Conservation (phyloP, 164 flowering plant species). For the Taxillus chinensis region DNA sequence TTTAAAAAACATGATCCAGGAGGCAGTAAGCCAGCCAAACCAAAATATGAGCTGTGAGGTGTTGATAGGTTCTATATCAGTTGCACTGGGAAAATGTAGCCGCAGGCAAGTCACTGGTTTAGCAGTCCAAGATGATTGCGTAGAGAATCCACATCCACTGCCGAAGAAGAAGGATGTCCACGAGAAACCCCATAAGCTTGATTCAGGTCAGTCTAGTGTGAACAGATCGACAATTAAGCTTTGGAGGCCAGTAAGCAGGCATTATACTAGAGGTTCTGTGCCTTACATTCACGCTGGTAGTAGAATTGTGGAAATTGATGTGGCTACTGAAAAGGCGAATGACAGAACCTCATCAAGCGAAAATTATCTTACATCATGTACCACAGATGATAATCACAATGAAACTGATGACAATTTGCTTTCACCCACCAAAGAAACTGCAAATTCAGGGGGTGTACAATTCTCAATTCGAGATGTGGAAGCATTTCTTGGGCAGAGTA, state of each 20-base stretch:
- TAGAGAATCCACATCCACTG: slow-evolving; percentile 17
- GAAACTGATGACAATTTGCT: not conserved
- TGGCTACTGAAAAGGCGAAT: slow-evolving; percentile 11
- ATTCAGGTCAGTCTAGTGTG: slow-evolving; percentile 19
- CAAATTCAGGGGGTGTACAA: slow-evolving; percentile 10
- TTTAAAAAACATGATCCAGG: slow-evolving; percentile 14
- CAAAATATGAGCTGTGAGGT: slow-evolving; percentile 36
- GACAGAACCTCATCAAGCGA: slow-evolving; percentile 13
- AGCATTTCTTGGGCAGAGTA: slow-evolving; percentile 66
- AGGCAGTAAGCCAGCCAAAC: slow-evolving; percentile 13
- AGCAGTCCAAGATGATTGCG: slow-evolving; percentile 15
- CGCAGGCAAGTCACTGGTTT: slow-evolving; percentile 9
- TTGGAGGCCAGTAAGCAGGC: slow-evolving; percentile 57
- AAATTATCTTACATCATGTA: slow-evolving; percentile 12
- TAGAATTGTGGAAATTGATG: slow-evolving; percentile 16
- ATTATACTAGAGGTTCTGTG: slow-evolving; percentile 20
- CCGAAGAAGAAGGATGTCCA: slow-evolving; percentile 13
- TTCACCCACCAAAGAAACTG: slow-evolving; percentile 8
- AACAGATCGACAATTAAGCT: slow-evolving; percentile 27
- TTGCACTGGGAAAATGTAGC: slow-evolving; percentile 29
- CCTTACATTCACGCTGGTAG: slow-evolving; percentile 14
- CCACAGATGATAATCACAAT: slow-evolving; percentile 6
- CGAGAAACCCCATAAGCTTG: slow-evolving; percentile 27
- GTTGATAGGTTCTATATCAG: slow-evolving; percentile 74
- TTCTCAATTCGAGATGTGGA: slow-evolving; percentile 38